phyloP scores from a whole-genome alignment of 306 rosid species.

The Cucurbita ficifolia region DNA sequence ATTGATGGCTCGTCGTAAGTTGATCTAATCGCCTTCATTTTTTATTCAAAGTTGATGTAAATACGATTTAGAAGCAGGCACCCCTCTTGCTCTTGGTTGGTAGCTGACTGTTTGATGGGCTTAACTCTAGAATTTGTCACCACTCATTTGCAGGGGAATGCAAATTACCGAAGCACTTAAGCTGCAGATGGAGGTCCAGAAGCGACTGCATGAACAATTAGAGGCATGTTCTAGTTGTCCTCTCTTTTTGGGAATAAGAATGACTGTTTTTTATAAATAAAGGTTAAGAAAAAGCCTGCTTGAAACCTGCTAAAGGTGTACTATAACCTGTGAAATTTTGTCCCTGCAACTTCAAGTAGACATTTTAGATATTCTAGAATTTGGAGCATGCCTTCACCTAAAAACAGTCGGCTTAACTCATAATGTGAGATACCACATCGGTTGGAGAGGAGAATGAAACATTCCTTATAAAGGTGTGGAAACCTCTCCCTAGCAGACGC shows the following conservation, averaged over 20 bases:
- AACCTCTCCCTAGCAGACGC: no score
- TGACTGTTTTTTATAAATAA: no score
- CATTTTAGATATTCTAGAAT: neutral
- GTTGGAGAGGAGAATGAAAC: no score
- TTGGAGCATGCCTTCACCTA: neutral
- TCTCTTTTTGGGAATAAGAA: neutral
- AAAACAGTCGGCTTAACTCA: neutral
- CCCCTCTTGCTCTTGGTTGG: neutral
- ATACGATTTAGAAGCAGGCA: neutral
- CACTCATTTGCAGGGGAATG: conserved; percentile 57
- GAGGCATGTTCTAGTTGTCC: conserved; percentile 47
- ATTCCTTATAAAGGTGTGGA: no score
- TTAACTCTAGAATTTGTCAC: neutral
- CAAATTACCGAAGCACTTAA: conserved; percentile 90
- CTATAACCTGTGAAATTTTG: no score
- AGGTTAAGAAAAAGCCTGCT: no score
- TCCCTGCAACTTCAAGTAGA: no score
- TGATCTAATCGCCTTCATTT: conserved; percentile 9
- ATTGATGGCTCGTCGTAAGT: conserved; percentile 93
- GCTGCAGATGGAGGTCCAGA: conserved; percentile 99
- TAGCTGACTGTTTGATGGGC: neutral
- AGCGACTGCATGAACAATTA: conserved; percentile 91
- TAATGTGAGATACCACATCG: neutral
- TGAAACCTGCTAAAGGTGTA: no score
- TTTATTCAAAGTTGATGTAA: neutral